Base-by-base conservation (phyloP, 257 asterid species). In the Prunella vulgaris region DNA sequence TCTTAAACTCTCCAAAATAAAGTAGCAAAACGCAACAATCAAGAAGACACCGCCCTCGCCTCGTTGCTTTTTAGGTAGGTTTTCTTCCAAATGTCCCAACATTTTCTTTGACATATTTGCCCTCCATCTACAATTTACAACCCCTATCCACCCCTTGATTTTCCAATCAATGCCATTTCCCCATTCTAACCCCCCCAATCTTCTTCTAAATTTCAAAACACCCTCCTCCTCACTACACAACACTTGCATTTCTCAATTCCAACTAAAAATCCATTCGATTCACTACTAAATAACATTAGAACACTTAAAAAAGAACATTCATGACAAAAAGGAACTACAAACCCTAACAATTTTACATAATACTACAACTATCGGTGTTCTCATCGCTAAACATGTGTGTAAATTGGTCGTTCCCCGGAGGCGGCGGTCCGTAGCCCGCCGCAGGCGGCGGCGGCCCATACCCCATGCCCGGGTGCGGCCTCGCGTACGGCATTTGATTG, bases 321-420 rank as follows among this genome's bases (percentile, higher is more conserved):
- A 37, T 22, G 42, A 32, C 33, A 18, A 61, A 21, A n/a, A 17
- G 30, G 0, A 44, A 46, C 54, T 12, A 27, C 18, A 7, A 49
- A 49, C 49, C 5, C 20, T 37, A 27, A 25, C 25, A 60, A 73
- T 9, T 79, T 83, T 77, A 87, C 96, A 89, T 89, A 3, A 89
- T 65, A 67, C 86, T 84, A 78, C 96, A 89, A 54, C 95, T 84
- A 57, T 58, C 73, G n/a, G 96, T 80, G n/a, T 89, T 89, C 77
- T 89, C 96, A 71, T 89, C 96, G 68, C 86, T 89, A 71, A 89
- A 87, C 60, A 87, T 85, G 25, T 87, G 85, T 10, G 90, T 78
- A 10, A 79, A 87, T 20, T 77, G 72, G 21, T 84, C 92, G 8
- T 66, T 68, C 1, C 59, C 71, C 9, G 86, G 89, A 10, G 85